Base-by-base conservation (phyloP, 306 rosid species). In the Delonix regia region DNA sequence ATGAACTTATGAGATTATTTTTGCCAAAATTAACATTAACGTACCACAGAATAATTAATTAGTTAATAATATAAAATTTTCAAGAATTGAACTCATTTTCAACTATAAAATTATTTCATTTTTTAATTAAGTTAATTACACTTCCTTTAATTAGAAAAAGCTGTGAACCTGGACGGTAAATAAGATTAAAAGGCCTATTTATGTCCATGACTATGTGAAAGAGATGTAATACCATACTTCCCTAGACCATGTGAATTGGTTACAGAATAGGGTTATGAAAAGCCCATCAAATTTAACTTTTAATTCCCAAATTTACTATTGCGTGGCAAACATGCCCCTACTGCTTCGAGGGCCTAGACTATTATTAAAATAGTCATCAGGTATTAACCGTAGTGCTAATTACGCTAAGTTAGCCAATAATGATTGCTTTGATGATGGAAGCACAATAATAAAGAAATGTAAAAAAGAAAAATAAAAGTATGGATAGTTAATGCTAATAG, bases 361-460 rank as follows among this genome's bases (percentile, higher is more conserved):
- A 5, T 19, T 53, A 9, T 21, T 53, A 53, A 51, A 53, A 53
- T 53, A 13, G 60, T n/a, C 4, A 53, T 53, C 25, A 53, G 33
- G 81, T 34, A 69, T 69, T 78, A 82, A 78, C 81, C 86, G 3
- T 82, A 78, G 84, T 82, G 81, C 76, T 74, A 82, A 74, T 82
- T 80, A 77, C 80, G 71, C 74, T 21, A 73, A 73, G 63, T 59
- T 63, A 78, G 82, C 84, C 81, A 82, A 71, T 79, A 82, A 82
- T 82, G 63, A 82, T 82, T 78, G 88, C 84, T 79, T 75, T 75
- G 82, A 72, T 85, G 84, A 85, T 79, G 73, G 80, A 75, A 79
- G 82, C 89, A 85, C 80, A 75, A 85, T 59, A 62, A 76, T 74
- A 78, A 75, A 48, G 41, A 66, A 74, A n/a, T 18, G n/a, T 36